A percentile compares a stretch with the other conserved stretches of the same genome.
Evolutionary conservation across 1,139 yeast species (phyloP).

Genomic region (Geotrichum europaeum): DNA sequence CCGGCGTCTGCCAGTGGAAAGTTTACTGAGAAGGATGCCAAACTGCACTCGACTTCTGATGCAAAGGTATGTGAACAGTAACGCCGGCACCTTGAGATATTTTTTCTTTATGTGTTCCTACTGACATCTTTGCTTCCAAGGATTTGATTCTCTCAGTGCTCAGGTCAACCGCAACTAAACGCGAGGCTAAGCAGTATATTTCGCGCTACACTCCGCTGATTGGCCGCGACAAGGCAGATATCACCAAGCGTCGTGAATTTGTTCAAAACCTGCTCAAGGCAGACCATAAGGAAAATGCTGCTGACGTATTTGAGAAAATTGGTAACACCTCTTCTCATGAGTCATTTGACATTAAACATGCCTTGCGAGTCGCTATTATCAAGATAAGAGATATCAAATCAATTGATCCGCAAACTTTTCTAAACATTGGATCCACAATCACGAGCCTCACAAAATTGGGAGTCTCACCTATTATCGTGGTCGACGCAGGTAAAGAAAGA

Average conservation of each 20-base stretch:
- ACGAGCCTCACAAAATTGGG: conserved; percentile 49
- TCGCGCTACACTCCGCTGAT: conserved; percentile 39
- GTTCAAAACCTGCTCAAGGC: conserved; percentile 18
- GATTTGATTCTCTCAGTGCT: conserved; percentile 57
- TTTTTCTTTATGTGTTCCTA: background rate
- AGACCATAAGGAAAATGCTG: conserved; percentile 34
- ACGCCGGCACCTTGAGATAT: background rate
- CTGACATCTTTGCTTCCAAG: conserved; percentile 10
- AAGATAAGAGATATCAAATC: conserved; percentile 40
- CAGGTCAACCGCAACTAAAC: conserved; percentile 58
- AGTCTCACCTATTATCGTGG: conserved; percentile 38
- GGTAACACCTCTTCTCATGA: conserved; percentile 15
- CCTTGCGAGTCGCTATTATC: conserved; percentile 47
- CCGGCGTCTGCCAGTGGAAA: conserved; percentile 3
- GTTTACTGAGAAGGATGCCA: conserved; percentile 10
- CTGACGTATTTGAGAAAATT: background rate
- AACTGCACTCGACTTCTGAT: conserved; percentile 17
- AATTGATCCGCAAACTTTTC: conserved; percentile 36
- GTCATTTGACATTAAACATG: conserved; percentile 33
- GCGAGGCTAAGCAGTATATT: conserved; percentile 58
- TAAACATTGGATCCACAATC: conserved; percentile 47
- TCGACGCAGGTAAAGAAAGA: conserved; percentile 35
- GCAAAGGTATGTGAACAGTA: conserved; percentile 9
- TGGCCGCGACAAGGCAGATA: conserved; percentile 22
- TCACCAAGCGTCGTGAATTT: conserved; percentile 21